A percentile compares a stretch with the other conserved stretches of the same genome.
These are phyloP conservation scores for Botryotinia convoluta DNA, from an alignment of 2,329 filamentous ascomycete genomes.

Conservation along the genomic window DNA sequence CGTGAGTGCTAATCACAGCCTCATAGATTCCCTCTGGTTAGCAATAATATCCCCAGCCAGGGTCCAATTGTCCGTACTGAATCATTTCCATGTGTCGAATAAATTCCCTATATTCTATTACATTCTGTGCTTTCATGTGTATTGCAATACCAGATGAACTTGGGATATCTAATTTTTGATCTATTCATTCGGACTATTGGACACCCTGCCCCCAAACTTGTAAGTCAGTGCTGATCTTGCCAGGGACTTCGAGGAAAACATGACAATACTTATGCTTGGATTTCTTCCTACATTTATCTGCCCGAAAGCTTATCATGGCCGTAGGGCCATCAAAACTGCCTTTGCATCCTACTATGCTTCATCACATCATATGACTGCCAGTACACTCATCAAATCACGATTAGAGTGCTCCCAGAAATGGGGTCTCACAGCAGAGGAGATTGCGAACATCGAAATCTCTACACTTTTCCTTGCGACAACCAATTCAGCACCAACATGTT, in stretches of 20 bases:
- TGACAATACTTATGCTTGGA: conserved; percentile 37
- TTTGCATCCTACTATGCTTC: conserved; percentile 36
- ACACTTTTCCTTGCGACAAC: conserved; percentile 38
- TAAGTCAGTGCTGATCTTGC: conserved; percentile 13
- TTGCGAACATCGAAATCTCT: conserved; percentile 40
- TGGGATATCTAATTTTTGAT: background rate
- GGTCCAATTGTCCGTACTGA: background rate
- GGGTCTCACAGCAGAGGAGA: conserved; percentile 36
- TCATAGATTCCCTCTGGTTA: conserved; percentile 43
- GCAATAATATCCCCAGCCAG: background rate
- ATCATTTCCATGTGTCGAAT: background rate
- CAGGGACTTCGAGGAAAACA: conserved; percentile 37
- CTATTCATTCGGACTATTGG: background rate
- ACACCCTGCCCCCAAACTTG: background rate
- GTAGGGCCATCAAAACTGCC: conserved; percentile 41
- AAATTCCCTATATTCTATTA: background rate
- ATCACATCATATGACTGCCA: conserved; percentile 35
- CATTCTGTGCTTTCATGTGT: background rate
- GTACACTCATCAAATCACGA: conserved; percentile 35
- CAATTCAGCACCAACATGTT: conserved; percentile 43
- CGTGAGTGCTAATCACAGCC: conserved; percentile 38
- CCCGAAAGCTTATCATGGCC: conserved; percentile 37
- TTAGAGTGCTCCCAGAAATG: conserved; percentile 36
- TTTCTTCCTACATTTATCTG: conserved; percentile 39
- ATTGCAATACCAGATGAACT: background rate